These are phyloP conservation scores for Euphrasia confusa DNA, from an alignment of 257 asterid genomes.

Conservation along the genomic window DNA sequence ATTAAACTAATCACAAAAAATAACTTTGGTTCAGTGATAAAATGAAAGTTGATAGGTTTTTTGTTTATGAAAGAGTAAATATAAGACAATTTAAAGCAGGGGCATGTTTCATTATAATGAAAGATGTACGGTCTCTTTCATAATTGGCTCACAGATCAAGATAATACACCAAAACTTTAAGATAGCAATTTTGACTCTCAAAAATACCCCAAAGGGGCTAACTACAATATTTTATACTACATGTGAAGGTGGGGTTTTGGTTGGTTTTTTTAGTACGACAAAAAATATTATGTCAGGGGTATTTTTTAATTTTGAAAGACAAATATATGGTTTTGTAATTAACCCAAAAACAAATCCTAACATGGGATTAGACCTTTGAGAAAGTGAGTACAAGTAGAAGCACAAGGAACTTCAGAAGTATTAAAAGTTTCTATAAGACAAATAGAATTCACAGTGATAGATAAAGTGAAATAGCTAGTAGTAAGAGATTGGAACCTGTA, in stretches of 20 bases:
- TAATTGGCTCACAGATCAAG: too few species aligned
- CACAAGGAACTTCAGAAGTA: background rate
- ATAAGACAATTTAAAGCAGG: background rate
- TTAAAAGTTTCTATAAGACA: background rate
- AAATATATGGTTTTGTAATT: too few species aligned
- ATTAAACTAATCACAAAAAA: background rate
- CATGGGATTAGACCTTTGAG: constrained; percentile 13
- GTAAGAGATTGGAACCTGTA: constrained; percentile 54
- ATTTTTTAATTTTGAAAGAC: too few species aligned
- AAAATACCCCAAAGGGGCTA: too few species aligned
- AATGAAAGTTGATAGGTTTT: background rate
- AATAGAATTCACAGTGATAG: constrained; percentile 14
- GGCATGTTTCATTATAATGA: too few species aligned
- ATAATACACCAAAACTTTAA: too few species aligned
- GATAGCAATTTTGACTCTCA: too few species aligned
- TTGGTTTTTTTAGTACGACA: too few species aligned
- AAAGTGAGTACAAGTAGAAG: background rate
- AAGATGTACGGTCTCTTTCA: too few species aligned
- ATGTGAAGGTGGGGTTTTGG: too few species aligned
- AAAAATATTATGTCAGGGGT: background rate
- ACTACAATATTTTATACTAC: too few species aligned
- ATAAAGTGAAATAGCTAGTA: constrained; percentile 15
- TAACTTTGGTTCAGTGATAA: background rate
- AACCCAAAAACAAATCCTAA: background rate
- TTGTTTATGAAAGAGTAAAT: background rate